Evolutionary conservation across 1,284 basidiomycete genomes (phyloP).

Genomic region (Meripilus lineatus): DNA sequence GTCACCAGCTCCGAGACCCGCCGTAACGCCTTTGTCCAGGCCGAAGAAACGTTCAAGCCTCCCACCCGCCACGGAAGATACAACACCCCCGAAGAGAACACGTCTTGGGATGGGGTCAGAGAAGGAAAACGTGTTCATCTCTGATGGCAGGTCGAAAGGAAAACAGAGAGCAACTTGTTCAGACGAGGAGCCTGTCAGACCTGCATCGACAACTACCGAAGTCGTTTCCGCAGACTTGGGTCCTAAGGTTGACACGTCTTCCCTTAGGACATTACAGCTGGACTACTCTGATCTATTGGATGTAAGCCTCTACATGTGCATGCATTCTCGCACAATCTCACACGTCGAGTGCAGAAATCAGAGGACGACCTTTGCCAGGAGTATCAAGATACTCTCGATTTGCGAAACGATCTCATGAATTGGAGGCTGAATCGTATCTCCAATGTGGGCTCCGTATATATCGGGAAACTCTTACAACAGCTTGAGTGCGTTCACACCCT

Average conservation of each 20-base stretch:
- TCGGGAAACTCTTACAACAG: too few species aligned
- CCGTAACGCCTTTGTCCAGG: slow-evolving; percentile 11
- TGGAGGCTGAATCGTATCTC: too few species aligned
- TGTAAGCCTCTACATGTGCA: slow-evolving; percentile 9
- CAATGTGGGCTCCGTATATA: too few species aligned
- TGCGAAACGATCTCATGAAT: neutral
- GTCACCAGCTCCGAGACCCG: slow-evolving; percentile 13
- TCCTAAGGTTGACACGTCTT: too few species aligned
- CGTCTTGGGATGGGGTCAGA: slow-evolving; percentile 16
- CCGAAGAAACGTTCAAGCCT: slow-evolving; percentile 10
- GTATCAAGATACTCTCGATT: neutral
- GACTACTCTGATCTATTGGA: slow-evolving; percentile 14
- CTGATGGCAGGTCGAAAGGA: slow-evolving; percentile 18
- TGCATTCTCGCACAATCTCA: too few species aligned
- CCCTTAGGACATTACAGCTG: neutral
- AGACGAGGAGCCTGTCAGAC: too few species aligned
- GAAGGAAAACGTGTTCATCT: slow-evolving; percentile 24
- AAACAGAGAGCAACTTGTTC: slow-evolving; percentile 14
- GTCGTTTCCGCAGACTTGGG: too few species aligned
- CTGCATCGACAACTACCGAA: too few species aligned
- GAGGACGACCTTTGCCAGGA: slow-evolving; percentile 3
- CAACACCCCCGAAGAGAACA: slow-evolving; percentile 20
- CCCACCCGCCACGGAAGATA: neutral
- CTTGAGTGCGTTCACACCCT: too few species aligned
- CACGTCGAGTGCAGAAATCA: slow-evolving; percentile 8